Evolutionary conservation across 1,139 yeast genomes (phyloP), one percentile per base, ranked within the genome.

Genomic region (Blastobotrys ciferrii): DNA sequence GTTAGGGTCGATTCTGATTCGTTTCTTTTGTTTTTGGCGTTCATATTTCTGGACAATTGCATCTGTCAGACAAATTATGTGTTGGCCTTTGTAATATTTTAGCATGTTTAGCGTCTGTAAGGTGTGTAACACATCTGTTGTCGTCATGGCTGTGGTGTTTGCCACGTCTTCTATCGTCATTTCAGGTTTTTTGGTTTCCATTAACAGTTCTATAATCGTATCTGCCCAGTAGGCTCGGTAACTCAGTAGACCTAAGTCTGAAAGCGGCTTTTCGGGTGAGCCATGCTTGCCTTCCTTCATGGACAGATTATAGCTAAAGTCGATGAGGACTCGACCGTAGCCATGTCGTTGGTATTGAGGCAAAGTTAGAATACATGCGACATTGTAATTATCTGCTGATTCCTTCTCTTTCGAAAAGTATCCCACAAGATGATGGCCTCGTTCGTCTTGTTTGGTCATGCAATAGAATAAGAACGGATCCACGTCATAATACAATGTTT

Each of bases 201-300:
- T 84, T 32, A 92, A 69, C 35, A 88, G 65, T 48, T 81, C 83
- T 12, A 89, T 83, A 51, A 92, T 74, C 0, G 94, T 82, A 60
- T 92, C 98, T 0, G 98, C 83, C 99, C 99, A 92, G 64, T 78
- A 94, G 0, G 98, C 97, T 65, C 98, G 81, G 64, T 94, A 92
- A 2, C 96, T 87, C 43, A 92, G 75, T 32, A 92, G 73, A 31
- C 99, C 99, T 62, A 92, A 75, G 75, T 92, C 98, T 0, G 97
- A 88, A 30, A 92, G 73, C 1, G 99, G 99, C 61, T 94, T 94
- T 68, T 92, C 99, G 0, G 98, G 99, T 0, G 97, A 88, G 0
- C 99, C 99, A 2, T 83, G 80, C 65, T 91, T 92, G 50, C 84
- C 84, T 63, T 94, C 98, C 50, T 82, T 84, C 60, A 83, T 81